Conservation (phyloP, 345 rosid species). For the Noccaea bulbosa region DNA sequence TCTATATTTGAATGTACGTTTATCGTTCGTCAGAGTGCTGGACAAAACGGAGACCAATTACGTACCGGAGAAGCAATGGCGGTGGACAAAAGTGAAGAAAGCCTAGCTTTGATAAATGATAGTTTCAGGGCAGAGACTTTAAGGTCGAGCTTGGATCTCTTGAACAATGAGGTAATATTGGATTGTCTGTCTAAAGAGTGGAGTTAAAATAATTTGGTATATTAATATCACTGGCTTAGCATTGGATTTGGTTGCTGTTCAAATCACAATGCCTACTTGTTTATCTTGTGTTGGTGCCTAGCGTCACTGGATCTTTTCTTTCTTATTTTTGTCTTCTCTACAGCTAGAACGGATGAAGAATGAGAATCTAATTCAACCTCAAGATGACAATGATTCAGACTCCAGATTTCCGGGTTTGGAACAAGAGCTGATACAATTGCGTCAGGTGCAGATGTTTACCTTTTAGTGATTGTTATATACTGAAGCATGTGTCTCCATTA, state of each 20-base stretch:
- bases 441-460: slow-evolving; percentile 57
- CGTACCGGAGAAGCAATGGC: slow-evolving; percentile 47
- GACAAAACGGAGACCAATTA: slow-evolving; percentile 43
- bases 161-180: slow-evolving; percentile 75
- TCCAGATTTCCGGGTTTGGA: slow-evolving; percentile 69
- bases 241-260: neutral
- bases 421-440: slow-evolving; percentile 64
- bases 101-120: slow-evolving; percentile 58
- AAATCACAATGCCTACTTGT: neutral
- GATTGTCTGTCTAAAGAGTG: neutral
- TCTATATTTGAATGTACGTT: slow-evolving; percentile 1
- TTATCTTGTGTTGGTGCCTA: neutral
- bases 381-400: slow-evolving; percentile 53
- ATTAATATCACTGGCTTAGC: neutral
- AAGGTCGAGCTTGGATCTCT: slow-evolving; percentile 87
- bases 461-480: slow-evolving; percentile 13
- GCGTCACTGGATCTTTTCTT: slow-evolving; percentile 1
- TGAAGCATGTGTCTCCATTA: slow-evolving; percentile 27
- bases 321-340: slow-evolving; percentile 23
- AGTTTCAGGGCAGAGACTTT: slow-evolving; percentile 69
- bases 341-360: slow-evolving; percentile 97
- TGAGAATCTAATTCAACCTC: slow-evolving; percentile 69
- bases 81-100: slow-evolving; percentile 50
- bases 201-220: neutral
- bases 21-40: slow-evolving; percentile 55